Evolutionary conservation across 371 early-diverging fungal species (phyloP), one percentile per base, ranked within the genome.

Genomic region (Mucor irregularis): DNA sequence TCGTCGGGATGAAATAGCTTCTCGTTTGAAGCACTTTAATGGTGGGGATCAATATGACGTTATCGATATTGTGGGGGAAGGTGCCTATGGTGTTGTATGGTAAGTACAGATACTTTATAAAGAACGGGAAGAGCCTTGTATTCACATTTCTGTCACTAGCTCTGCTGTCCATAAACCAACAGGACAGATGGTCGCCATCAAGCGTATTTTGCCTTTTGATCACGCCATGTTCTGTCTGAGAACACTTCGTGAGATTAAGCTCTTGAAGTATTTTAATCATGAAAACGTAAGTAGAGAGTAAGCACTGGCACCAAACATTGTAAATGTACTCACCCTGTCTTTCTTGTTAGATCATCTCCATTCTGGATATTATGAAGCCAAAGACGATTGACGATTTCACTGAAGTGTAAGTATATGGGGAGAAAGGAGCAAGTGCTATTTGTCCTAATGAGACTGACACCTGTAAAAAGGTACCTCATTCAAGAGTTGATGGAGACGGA

Each of bases 401-500:
- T 58, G 96, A 96, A 76, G 91, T 96, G 85, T 91, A 80, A 71
- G 42, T 37, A 11, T 35, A 13, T 14, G 35, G 1, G 35, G 35
- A 16, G 16, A 35, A 35, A 14, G 35, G 35, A 35, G 16, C 13
- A n/a, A 35, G n/a, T n/a, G n/a, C n/a, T n/a, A n/a, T n/a, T n/a
- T n/a, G n/a, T n/a, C n/a, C n/a, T n/a, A n/a, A n/a, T n/a, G n/a
- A n/a, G n/a, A n/a, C n/a, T n/a, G n/a, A n/a, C n/a, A 34, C 13
- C 3, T 9, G 17, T 28, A 34, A 8, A 17, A 37, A 83, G 81
- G 0, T 84, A 84, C 57, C 69, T 84, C 55, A 83, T 86, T 46
- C 86, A 86, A 59, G 96, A 93, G 74, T 73, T 99, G 35, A 98
- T 99, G 98, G 98, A 98, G 73, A 97, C 98, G 21, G 96, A 99